Evolutionary conservation across 148 eudicot species (phyloP).

Genomic region (Heliamphora exappendiculata): DNA sequence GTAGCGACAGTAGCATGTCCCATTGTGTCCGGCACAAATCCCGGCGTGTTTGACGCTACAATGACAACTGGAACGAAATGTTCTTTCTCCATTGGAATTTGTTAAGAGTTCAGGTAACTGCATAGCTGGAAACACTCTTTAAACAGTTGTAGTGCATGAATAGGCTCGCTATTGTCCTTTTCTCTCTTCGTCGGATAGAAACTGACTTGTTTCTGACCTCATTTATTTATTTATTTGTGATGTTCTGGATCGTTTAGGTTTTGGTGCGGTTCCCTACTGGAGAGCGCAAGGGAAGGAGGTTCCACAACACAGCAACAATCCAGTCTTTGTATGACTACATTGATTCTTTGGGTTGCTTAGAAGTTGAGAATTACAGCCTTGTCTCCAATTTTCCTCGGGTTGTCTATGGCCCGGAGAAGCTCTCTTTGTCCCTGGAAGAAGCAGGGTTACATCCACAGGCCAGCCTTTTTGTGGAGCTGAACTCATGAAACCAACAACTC

Average conservation of each 20-base stretch:
- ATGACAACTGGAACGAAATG: too few relatives aligned
- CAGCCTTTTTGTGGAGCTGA: constrained; percentile 84
- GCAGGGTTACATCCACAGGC: constrained; percentile 95
- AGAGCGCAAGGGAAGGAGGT: constrained; percentile 81
- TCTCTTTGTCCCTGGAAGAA: constrained; percentile 60
- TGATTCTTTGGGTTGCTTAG: constrained; percentile 81
- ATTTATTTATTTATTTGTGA: not conserved
- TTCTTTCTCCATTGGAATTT: too few relatives aligned
- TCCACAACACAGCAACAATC: constrained; percentile 54
- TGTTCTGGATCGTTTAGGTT: constrained; percentile 38
- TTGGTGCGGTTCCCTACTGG: constrained; percentile 88
- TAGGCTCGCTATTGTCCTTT: constrained; percentile 1
- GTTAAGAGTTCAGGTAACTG: not conserved
- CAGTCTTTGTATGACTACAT: constrained; percentile 86
- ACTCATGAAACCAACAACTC: constrained; percentile 30
- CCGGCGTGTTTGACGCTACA: too few relatives aligned
- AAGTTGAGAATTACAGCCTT: constrained; percentile 61
- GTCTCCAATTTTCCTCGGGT: constrained; percentile 90
- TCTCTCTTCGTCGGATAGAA: not conserved
- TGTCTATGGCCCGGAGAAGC: constrained; percentile 72
- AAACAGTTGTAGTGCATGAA: not conserved
- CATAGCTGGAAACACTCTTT: not conserved
- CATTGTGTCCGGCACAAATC: too few relatives aligned
- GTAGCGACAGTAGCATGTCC: too few relatives aligned
- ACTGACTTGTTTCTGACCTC: not conserved